Conservation (phyloP, 2,329 filamentous ascomycete genomes). For the Aspergillus quadricinctus region DNA sequence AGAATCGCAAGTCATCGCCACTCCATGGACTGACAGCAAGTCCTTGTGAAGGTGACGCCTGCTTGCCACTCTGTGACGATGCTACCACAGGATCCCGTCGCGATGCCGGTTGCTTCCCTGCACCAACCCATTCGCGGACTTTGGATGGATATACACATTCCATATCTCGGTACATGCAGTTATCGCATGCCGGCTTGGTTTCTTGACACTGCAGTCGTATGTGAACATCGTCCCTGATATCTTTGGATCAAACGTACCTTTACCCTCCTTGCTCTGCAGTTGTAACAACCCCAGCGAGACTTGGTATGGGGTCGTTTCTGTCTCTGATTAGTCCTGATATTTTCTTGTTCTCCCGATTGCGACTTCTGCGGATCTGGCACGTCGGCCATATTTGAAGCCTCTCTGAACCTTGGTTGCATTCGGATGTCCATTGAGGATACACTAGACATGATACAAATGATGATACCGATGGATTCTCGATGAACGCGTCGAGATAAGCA, state of each 20-base stretch:
- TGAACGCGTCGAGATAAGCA: too few relatives aligned
- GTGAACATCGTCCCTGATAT: background rate
- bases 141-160: constrained; percentile 30
- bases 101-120: background rate
- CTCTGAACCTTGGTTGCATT: too few relatives aligned
- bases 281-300: constrained; percentile 38
- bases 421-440: too few relatives aligned
- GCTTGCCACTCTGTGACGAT: constrained; percentile 10
- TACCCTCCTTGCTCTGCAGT: constrained; percentile 43
- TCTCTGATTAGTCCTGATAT: background rate
- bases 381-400: background rate
- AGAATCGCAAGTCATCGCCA: constrained; percentile 14
- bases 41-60: constrained; percentile 2
- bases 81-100: background rate
- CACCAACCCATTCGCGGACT: background rate
- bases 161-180: constrained; percentile 32
- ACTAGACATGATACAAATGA: background rate
- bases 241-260: constrained; percentile 38
- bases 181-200: constrained; percentile 34
- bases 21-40: constrained; percentile 31
- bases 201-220: constrained; percentile 28
- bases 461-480: background rate
- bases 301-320: constrained; percentile 32
- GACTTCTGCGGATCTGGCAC: background rate
- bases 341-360: background rate